Percentiles rank a stretch among this genome's conserved stretches.
These are phyloP conservation scores for Usnea hakonensis DNA, from an alignment of 495 filamentous ascomycete genomes.

Conservation along the genomic window DNA sequence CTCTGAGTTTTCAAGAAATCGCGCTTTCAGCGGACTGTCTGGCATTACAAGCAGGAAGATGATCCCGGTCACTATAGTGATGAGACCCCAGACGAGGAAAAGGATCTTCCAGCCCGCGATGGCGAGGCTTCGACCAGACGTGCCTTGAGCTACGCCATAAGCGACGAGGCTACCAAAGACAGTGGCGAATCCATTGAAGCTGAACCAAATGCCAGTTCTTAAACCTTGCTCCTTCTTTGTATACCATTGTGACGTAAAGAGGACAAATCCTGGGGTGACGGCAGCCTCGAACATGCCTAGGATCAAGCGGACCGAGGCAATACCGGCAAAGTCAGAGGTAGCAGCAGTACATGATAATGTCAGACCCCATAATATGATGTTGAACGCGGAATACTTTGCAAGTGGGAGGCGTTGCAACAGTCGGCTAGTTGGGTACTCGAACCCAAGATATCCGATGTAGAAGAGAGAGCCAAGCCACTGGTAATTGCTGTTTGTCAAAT, in stretches of 20 bases:
- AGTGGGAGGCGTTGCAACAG: constrained; percentile 52
- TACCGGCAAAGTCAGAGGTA: constrained; percentile 37
- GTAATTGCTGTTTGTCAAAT: constrained; percentile 37
- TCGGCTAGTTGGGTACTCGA: constrained; percentile 55
- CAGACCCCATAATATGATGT: constrained; percentile 51
- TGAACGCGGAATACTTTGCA: constrained; percentile 50
- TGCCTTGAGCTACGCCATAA: constrained; percentile 56
- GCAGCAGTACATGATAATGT: constrained; percentile 48
- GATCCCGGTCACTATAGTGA: constrained; percentile 50
- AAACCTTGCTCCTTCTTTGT: constrained; percentile 51
- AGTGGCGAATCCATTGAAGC: constrained; percentile 53
- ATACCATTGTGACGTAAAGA: constrained; percentile 60
- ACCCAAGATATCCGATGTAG: constrained; percentile 58
- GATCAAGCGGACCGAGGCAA: constrained; percentile 51
- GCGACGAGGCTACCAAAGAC: constrained; percentile 58
- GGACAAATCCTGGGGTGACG: constrained; percentile 55
- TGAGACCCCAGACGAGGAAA: constrained; percentile 56
- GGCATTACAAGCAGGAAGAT: constrained; percentile 57
- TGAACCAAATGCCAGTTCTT: constrained; percentile 55
- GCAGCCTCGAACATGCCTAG: constrained; percentile 55
- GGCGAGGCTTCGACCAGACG: constrained; percentile 40
- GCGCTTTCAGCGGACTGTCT: constrained; percentile 60
- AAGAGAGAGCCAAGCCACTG: constrained; percentile 52
- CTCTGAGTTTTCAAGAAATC: constrained; percentile 58
- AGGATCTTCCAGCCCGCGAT: constrained; percentile 61